These are phyloP conservation scores for Sporisorium iseilematis-ciliati DNA, from an alignment of 1,284 basidiomycete genomes.

Conservation along the genomic window DNA sequence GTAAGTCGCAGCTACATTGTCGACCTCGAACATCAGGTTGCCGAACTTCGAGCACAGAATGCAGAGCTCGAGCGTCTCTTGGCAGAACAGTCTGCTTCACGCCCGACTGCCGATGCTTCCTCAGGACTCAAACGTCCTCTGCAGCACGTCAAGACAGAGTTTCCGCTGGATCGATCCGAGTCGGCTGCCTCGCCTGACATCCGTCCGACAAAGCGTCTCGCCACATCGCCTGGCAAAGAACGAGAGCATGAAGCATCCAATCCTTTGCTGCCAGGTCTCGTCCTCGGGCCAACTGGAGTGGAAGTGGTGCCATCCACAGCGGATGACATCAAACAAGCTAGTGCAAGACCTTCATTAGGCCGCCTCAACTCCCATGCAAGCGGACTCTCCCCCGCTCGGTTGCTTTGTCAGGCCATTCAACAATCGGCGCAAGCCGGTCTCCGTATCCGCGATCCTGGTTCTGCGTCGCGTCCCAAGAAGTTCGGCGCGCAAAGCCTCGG, in stretches of 20 bases:
- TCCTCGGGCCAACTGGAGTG: constrained; percentile 38
- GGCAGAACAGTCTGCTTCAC: constrained; percentile 11
- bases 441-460: constrained; percentile 41
- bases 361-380: constrained; percentile 47
- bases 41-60: constrained; percentile 40
- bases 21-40: constrained; percentile 46
- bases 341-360: constrained; percentile 21
- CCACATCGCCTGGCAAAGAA: constrained; percentile 16
- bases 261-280: constrained; percentile 25
- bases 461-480: constrained; percentile 12
- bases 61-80: constrained; percentile 39
- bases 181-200: constrained; percentile 17
- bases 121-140: constrained; percentile 32
- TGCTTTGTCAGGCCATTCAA: constrained; percentile 52
- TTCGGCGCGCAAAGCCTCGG: constrained; percentile 28
- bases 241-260: background rate
- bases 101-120: constrained; percentile 8
- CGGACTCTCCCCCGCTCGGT: constrained; percentile 46
- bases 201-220: constrained; percentile 28
- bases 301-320: constrained; percentile 19
- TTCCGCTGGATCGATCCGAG: constrained; percentile 28
- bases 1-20: constrained; percentile 52
- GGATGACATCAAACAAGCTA: background rate
- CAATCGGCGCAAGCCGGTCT: constrained; percentile 49
- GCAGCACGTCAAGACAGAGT: constrained; percentile 36